phyloP scores from a whole-genome alignment of 805 yeast species.

The Tetrapisispora phaffii region DNA sequence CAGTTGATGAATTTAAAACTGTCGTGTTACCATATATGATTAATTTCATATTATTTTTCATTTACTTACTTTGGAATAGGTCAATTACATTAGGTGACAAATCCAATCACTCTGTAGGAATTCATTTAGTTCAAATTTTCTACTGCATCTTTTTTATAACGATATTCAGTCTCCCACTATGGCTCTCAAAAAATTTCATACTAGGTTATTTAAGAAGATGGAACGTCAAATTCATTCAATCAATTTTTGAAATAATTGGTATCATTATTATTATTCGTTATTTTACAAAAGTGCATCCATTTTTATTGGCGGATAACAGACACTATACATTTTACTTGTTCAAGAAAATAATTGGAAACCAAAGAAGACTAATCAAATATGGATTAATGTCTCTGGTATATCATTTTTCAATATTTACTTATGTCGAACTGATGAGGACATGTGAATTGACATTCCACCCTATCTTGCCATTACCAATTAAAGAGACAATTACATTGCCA shows the following conservation, averaged over 20 bases:
- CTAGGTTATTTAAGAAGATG: constrained; percentile 31
- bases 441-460: constrained; percentile 31
- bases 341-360: constrained; percentile 44
- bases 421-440: constrained; percentile 29
- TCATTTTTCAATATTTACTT: constrained; percentile 44
- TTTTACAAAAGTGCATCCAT: constrained; percentile 78
- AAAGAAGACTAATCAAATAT: constrained; percentile 38
- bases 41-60: constrained; percentile 44
- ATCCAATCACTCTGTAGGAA: constrained; percentile 61
- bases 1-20: constrained; percentile 29
- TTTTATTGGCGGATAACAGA: constrained; percentile 85
- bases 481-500: constrained; percentile 29
- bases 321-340: constrained; percentile 86
- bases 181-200: constrained; percentile 43
- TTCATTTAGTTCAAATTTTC: constrained; percentile 73
- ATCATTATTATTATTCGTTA: constrained; percentile 42
- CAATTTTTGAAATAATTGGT: constrained; percentile 24
- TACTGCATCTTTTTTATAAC: constrained; percentile 62
- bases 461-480: constrained; percentile 30
- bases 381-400: constrained; percentile 54
- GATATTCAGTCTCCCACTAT: constrained; percentile 63
- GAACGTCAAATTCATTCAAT: constrained; percentile 20
- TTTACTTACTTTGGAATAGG: constrained; percentile 57
- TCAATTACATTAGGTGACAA: constrained; percentile 91
- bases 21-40: constrained; percentile 40